These are phyloP conservation scores for Emergomyces pasteurianus DNA, from an alignment of 2,329 filamentous ascomycete genomes.

Conservation along the genomic window DNA sequence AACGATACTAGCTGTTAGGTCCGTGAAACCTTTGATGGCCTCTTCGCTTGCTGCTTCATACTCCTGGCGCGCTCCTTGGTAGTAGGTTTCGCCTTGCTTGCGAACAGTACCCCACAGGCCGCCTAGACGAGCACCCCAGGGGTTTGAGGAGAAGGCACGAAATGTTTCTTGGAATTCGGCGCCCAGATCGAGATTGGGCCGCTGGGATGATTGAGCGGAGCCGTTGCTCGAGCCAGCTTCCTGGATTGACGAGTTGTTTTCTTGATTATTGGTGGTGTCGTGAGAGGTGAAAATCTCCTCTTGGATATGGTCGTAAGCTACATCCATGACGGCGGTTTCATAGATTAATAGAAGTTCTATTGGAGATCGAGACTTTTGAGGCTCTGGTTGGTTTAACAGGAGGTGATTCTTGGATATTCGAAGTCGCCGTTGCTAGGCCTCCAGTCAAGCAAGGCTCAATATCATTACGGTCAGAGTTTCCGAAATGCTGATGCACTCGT, in stretches of 20 bases:
- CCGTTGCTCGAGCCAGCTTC: constrained; percentile 35
- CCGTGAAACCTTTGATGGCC: constrained; percentile 68
- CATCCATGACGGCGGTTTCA: constrained; percentile 56
- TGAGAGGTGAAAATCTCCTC: constrained; percentile 59
- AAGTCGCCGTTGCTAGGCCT: neutral
- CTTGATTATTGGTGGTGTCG: constrained; percentile 35
- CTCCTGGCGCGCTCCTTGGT: constrained; percentile 72
- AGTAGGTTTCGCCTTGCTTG: constrained; percentile 87
- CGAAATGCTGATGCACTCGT: neutral
- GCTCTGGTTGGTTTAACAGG: neutral
- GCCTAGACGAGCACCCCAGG: constrained; percentile 81
- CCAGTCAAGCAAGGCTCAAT: neutral
- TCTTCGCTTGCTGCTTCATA: constrained; percentile 67
- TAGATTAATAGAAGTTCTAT: neutral
- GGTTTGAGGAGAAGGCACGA: constrained; percentile 79
- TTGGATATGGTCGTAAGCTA: constrained; percentile 93
- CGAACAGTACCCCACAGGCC: constrained; percentile 85
- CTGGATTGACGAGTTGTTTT: constrained; percentile 24
- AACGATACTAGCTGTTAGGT: constrained; percentile 54
- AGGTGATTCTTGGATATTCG: neutral
- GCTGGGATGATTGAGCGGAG: constrained; percentile 15
- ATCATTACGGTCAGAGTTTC: neutral
- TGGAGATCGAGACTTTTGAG: neutral
- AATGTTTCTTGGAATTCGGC: constrained; percentile 90
- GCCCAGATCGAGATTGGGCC: constrained; percentile 51